Conservation (phyloP, 257 asterid genomes). For the Ligustrum vulgare region DNA sequence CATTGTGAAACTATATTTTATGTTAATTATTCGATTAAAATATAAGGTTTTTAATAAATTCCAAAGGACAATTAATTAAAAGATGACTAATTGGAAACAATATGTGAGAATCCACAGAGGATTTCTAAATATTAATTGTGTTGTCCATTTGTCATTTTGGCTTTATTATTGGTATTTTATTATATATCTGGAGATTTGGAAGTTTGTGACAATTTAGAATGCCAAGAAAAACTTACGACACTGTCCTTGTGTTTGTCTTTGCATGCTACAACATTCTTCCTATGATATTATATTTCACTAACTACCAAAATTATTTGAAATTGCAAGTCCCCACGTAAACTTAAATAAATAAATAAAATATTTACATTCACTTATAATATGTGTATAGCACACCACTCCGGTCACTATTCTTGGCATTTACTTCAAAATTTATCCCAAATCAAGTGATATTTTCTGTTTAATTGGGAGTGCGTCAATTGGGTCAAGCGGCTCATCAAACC, state of each 20-base stretch:
- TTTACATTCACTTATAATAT: neutral
- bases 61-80: constrained; percentile 21
- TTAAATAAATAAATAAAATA: constrained; percentile 16
- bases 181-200: constrained; percentile 53
- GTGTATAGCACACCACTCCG: constrained; percentile 33
- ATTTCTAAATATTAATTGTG: constrained; percentile 12
- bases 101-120: constrained; percentile 47
- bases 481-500: no score
- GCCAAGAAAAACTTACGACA: constrained; percentile 33
- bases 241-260: constrained; percentile 48
- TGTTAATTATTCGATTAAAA: neutral
- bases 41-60: neutral
- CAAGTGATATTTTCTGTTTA: constrained; percentile 1
- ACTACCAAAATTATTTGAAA: constrained; percentile 7
- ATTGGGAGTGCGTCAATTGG: neutral
- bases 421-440: constrained; percentile 16
- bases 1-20: no score
- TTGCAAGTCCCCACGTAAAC: constrained; percentile 33
- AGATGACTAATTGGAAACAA: constrained; percentile 42
- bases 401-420: constrained; percentile 40
- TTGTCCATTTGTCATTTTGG: constrained; percentile 18
- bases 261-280: constrained; percentile 59
- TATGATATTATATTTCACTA: constrained; percentile 28
- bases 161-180: constrained; percentile 23
- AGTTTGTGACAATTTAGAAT: constrained; percentile 29